phyloP scores from a whole-genome alignment of 768 basidiomycete species.

The Asterophora lycoperdoides region DNA sequence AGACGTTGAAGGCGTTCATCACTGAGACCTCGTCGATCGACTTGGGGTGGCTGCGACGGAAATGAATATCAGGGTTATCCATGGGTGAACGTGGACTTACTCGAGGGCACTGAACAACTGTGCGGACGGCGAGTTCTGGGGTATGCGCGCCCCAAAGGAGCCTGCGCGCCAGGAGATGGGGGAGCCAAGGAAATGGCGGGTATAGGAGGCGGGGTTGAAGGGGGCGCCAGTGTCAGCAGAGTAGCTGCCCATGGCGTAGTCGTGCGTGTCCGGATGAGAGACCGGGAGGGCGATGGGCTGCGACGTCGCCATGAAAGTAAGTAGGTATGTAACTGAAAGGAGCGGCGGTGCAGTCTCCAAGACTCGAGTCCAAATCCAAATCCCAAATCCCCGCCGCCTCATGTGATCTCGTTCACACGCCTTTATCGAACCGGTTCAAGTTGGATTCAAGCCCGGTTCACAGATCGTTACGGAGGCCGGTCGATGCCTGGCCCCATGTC shows the following conservation, averaged over 20 bases:
- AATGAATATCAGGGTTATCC: not conserved
- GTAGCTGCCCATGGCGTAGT: constrained; percentile 48
- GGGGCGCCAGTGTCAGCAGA: constrained; percentile 38
- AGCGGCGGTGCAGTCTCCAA: not conserved
- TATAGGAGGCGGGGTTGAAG: constrained; percentile 66
- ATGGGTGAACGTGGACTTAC: constrained; percentile 38
- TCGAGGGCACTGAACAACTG: constrained; percentile 60
- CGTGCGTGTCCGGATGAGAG: constrained; percentile 12
- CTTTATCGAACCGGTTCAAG: too few species aligned
- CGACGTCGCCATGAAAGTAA: constrained; percentile 25
- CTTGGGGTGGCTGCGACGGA: constrained; percentile 25
- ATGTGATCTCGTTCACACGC: too few species aligned
- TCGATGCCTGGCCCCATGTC: too few species aligned
- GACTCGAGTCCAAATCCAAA: not conserved
- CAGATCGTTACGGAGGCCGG: too few species aligned
- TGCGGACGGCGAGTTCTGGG: constrained; percentile 59
- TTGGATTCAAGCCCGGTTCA: too few species aligned
- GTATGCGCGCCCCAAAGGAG: constrained; percentile 61
- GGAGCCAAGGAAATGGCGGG: constrained; percentile 64
- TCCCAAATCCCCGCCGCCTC: too few species aligned
- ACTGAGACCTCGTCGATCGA: constrained; percentile 58
- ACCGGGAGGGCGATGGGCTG: constrained; percentile 47
- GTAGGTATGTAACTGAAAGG: constrained; percentile 6
- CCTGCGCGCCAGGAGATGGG: constrained; percentile 69
- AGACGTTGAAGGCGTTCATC: constrained; percentile 60